phyloP scores from a whole-genome alignment of 495 filamentous ascomycete genomes.

The Haplographium delicatum region DNA sequence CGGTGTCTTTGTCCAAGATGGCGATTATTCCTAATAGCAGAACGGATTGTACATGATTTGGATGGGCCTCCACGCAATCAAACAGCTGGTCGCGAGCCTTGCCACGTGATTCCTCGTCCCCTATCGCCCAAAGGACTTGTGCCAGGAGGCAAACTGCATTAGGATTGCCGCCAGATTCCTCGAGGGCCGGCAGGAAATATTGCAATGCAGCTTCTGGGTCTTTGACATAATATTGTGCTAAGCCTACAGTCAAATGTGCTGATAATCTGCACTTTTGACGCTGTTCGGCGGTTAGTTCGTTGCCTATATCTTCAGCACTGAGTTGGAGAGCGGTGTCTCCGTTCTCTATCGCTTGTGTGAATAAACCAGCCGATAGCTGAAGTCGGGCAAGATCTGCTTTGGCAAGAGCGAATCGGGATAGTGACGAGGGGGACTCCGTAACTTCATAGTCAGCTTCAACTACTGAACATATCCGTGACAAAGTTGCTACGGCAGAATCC shows the following conservation, averaged over 20 bases:
- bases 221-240: conserved; percentile 67
- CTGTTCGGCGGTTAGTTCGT: conserved; percentile 44
- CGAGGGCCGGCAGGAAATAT: conserved; percentile 76
- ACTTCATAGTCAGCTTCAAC: conserved; percentile 80
- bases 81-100: conserved; percentile 79
- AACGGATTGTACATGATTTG: conserved; percentile 70
- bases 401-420: conserved; percentile 73
- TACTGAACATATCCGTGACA: conserved; percentile 58
- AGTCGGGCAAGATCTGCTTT: conserved; percentile 82
- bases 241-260: conserved; percentile 78
- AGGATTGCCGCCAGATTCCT: conserved; percentile 70
- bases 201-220: conserved; percentile 61
- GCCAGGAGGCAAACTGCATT: conserved; percentile 85
- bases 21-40: conserved; percentile 78
- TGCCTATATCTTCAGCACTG: conserved; percentile 54
- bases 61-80: conserved; percentile 62
- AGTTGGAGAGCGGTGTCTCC: conserved; percentile 69
- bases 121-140: conserved; percentile 89
- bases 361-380: conserved; percentile 62
- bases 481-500: conserved; percentile 49
- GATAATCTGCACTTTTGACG: conserved; percentile 67
- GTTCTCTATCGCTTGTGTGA: conserved; percentile 60
- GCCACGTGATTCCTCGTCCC: conserved; percentile 63
- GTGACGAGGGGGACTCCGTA: conserved; percentile 65
- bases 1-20: conserved; percentile 69